Evolutionary conservation across 805 yeast genomes (phyloP).

Genomic region (Peterozyma xylosa): DNA sequence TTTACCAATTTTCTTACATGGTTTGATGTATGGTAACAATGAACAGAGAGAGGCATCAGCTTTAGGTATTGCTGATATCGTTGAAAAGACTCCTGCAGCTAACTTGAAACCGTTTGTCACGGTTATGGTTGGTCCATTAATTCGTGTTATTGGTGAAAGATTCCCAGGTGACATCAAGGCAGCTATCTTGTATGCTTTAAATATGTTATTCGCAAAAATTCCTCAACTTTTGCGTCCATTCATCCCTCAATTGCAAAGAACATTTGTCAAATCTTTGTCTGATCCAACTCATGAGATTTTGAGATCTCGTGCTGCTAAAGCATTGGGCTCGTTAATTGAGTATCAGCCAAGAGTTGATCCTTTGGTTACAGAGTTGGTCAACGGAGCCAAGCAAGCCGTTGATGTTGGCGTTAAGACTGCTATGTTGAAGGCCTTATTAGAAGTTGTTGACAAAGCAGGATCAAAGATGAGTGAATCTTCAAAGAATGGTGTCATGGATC

Average conservation of each 20-base stretch:
- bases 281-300: slow-evolving; percentile 69
- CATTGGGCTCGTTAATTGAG: slow-evolving; percentile 80
- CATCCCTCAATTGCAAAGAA: slow-evolving; percentile 94
- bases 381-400: slow-evolving; percentile 62
- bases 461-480: slow-evolving; percentile 67
- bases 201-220: slow-evolving; percentile 68
- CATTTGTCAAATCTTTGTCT: slow-evolving; percentile 85
- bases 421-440: slow-evolving; percentile 76
- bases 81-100: slow-evolving; percentile 78
- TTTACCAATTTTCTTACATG: slow-evolving; percentile 88
- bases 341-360: slow-evolving; percentile 94
- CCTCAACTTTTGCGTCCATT: slow-evolving; percentile 92
- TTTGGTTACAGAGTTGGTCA: slow-evolving; percentile 72
- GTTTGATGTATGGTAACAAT: slow-evolving; percentile 86
- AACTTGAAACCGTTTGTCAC: slow-evolving; percentile 85
- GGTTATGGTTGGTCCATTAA: slow-evolving; percentile 91
- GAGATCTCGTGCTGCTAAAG: slow-evolving; percentile 81
- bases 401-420: slow-evolving; percentile 74
- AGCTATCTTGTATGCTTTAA: slow-evolving; percentile 84
- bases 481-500: slow-evolving; percentile 55
- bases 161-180: slow-evolving; percentile 87
- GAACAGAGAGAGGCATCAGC: slow-evolving; percentile 86
- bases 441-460: slow-evolving; percentile 78
- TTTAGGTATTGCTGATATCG: slow-evolving; percentile 78
- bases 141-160: slow-evolving; percentile 96